Conservation (phyloP, 164 flowering plant genomes). For the Echeveria elegans region DNA sequence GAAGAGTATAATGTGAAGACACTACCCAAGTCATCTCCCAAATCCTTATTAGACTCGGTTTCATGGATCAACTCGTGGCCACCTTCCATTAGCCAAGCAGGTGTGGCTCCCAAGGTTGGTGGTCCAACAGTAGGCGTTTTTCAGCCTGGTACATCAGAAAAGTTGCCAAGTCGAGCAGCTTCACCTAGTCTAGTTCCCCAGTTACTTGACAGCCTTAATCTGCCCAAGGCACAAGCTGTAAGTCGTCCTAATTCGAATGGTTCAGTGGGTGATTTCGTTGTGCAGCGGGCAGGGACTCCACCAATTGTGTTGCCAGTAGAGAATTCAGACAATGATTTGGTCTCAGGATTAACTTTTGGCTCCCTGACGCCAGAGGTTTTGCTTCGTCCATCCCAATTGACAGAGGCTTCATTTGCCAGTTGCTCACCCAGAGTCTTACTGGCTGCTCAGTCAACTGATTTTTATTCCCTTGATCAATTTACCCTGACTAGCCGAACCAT, state of each 20-base stretch:
- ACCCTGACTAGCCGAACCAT: conserved; percentile 18
- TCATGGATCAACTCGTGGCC: neutral
- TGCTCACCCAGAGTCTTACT: conserved; percentile 11
- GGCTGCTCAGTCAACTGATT: conserved; percentile 20
- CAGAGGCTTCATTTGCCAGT: conserved; percentile 6
- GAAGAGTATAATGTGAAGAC: conserved; percentile 27
- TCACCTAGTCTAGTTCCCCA: neutral
- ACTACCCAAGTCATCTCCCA: neutral
- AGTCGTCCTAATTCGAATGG: conserved; percentile 26
- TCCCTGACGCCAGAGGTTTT: conserved; percentile 32
- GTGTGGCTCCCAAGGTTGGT: conserved; percentile 26
- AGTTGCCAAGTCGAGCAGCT: neutral
- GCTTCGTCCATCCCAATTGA: conserved; percentile 35
- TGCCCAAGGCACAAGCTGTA: conserved; percentile 37
- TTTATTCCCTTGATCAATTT: conserved; percentile 23
- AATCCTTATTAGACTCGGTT: neutral
- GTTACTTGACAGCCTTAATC: conserved; percentile 44
- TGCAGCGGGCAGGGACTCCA: conserved; percentile 28
- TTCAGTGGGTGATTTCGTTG: conserved; percentile 16
- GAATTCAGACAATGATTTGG: no score
- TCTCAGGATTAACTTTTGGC: conserved; percentile 52
- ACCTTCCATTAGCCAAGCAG: neutral
- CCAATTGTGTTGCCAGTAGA: conserved; percentile 29
- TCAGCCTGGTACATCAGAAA: neutral
- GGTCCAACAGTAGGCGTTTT: neutral